These are phyloP conservation scores for Jatropha podagrica DNA, from an alignment of 441 rosid genomes.

Conservation along the genomic window DNA sequence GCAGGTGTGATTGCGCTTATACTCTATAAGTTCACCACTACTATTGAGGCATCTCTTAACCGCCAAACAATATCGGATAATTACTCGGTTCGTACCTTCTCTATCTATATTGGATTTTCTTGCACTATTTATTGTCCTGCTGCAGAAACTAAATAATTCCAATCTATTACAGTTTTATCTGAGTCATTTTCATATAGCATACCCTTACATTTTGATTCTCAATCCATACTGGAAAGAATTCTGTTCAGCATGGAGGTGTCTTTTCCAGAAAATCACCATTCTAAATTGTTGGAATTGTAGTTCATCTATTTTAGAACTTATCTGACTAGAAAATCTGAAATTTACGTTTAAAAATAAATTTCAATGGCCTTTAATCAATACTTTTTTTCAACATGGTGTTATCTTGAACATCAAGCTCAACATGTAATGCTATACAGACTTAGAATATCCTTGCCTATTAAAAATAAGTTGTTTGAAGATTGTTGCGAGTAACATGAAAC, in stretches of 20 bases:
- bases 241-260: too few relatives aligned
- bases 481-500: not conserved
- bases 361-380: too few relatives aligned
- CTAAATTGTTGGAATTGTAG: too few relatives aligned
- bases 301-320: too few relatives aligned
- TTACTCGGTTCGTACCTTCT: slow-evolving; percentile 55
- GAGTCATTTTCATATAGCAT: not conserved
- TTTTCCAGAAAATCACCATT: too few relatives aligned
- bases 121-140: not conserved
- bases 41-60: slow-evolving; percentile 69
- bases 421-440: too few relatives aligned
- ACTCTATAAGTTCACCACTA: slow-evolving; percentile 77
- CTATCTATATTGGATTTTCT: not conserved
- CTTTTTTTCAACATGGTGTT: too few relatives aligned
- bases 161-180: not conserved
- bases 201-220: not conserved
- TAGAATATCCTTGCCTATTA: not conserved
- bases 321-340: too few relatives aligned
- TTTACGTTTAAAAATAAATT: too few relatives aligned
- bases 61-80: slow-evolving; percentile 77
- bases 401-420: too few relatives aligned
- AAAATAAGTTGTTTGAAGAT: not conserved
- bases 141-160: not conserved
- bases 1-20: slow-evolving; percentile 82
- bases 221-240: not conserved